Conservation (phyloP, 2,329 filamentous ascomycete genomes). For the Kalmusia sp. region DNA sequence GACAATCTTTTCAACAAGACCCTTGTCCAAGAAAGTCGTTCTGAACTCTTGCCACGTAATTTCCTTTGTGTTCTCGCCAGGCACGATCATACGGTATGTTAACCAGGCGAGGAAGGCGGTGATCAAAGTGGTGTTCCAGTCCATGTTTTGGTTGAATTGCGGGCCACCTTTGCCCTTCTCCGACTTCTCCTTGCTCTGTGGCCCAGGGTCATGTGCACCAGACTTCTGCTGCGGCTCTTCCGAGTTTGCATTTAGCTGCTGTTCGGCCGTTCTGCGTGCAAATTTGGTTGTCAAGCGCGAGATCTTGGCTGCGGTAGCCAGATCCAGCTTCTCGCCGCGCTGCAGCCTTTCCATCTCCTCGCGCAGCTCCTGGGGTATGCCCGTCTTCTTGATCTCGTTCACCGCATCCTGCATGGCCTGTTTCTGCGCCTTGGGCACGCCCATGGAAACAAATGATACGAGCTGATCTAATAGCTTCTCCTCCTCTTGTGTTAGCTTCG, state of each 20-base stretch:
- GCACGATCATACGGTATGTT: slow-evolving; percentile 66
- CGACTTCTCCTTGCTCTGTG: slow-evolving; percentile 41
- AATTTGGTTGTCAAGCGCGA: slow-evolving; percentile 64
- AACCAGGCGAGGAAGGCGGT: slow-evolving; percentile 68
- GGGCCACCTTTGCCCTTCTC: slow-evolving; percentile 23
- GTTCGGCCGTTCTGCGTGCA: slow-evolving; percentile 59
- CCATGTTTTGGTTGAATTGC: slow-evolving; percentile 48
- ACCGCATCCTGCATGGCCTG: slow-evolving; percentile 66
- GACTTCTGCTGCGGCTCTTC: slow-evolving; percentile 51
- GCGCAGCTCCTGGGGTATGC: slow-evolving; percentile 72
- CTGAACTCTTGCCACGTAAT: slow-evolving; percentile 98
- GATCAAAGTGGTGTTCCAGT: slow-evolving; percentile 63
- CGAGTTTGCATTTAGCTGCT: slow-evolving; percentile 32
- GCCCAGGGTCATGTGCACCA: slow-evolving; percentile 54
- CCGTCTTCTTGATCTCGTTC: slow-evolving; percentile 69
- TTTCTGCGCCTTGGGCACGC: slow-evolving; percentile 68
- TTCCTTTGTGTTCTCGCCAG: slow-evolving; percentile 72
- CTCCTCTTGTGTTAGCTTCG: slow-evolving; percentile 62
- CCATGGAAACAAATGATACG: slow-evolving; percentile 63
- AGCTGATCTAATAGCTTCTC: slow-evolving; percentile 64
- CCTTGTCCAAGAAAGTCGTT: slow-evolving; percentile 93
- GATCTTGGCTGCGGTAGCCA: slow-evolving; percentile 67
- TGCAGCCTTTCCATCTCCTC: slow-evolving; percentile 66
- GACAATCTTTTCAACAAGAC: slow-evolving; percentile 89
- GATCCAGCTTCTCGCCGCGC: slow-evolving; percentile 56